Evolutionary conservation across 2,329 filamentous ascomycete genomes (phyloP), one percentile per base, ranked within the genome.

Genomic region (Knufia petricola): DNA sequence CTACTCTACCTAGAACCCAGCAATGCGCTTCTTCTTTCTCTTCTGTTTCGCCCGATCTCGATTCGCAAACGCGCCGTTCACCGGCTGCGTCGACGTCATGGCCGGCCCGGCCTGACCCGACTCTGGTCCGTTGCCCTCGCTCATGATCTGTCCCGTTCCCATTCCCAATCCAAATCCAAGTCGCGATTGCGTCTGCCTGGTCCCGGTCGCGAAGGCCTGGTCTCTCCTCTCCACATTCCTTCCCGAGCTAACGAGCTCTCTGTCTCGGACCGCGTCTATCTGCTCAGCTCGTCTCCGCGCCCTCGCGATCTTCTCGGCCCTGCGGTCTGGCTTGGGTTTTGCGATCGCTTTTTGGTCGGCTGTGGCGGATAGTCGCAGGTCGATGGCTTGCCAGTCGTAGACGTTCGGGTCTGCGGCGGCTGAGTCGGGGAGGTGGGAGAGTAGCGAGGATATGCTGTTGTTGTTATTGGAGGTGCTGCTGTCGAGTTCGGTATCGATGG

Each of bases 21-120:
- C 51, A 10, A 20, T 48, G 24, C 50, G 46, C 39, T 47, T 49
- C 17, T 41, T 28, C 31, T 49, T 47, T 26, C 13, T 38, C 43
- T 55, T 55, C 10, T 39, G 32, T 38, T 52, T 52, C n/a, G 38
- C 39, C 42, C 32, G 42, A 21, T 10, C 24, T 13, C 46, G 52
- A 34, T 24, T 49, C 9, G 53, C 55, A 49, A 52, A 55, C 9
- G 46, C 53, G 19, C 56, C 56, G 44, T 49, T 46, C 38, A 54
- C 56, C 4, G 56, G 56, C 39, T 58, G 56, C 9, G 51, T 57
- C 51, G 52, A 51, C 17, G 30, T 53, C 24, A 58, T 17, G 2
- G 44, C 47, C 4, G 47, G 49, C 1, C 19, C 30, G 13, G 24
- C 41, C 34, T 52, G 48, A 30, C 20, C 42, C 38, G 50, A 47